Percentiles rank a stretch among this genome's conserved stretches.
phyloP scores from a whole-genome alignment of 257 asterid species.

The Ophiorrhiza pumila region DNA sequence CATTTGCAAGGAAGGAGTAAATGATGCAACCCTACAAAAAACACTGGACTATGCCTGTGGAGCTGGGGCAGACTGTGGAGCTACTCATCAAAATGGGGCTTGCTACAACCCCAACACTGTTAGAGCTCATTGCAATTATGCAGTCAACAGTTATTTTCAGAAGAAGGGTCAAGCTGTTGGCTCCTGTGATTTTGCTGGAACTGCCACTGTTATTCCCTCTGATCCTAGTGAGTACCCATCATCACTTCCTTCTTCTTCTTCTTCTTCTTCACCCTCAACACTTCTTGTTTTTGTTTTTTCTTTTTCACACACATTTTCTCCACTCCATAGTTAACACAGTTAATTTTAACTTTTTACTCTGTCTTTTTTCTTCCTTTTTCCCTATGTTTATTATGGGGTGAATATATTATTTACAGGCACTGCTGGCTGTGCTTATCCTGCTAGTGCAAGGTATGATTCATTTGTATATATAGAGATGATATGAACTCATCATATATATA shows the following conservation, averaged over 20 bases:
- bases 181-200: constrained; percentile 73
- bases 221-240: constrained; percentile 61
- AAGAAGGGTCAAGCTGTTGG: constrained; percentile 49
- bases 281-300: no score
- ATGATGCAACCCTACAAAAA: constrained; percentile 50
- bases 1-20: constrained; percentile 69
- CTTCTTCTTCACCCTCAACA: no score
- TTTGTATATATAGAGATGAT: no score
- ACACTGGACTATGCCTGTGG: constrained; percentile 92
- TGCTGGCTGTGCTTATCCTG: constrained; percentile 60
- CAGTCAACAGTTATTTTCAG: constrained; percentile 82
- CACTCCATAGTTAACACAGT: not conserved
- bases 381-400: not conserved
- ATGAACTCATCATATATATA: no score
- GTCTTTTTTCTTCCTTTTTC: not conserved
- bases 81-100: constrained; percentile 47
- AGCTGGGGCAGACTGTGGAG: constrained; percentile 79
- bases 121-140: constrained; percentile 76
- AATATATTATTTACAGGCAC: constrained; percentile 37
- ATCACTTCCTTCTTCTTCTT: not conserved
- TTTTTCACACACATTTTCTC: no score
- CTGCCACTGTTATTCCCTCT: constrained; percentile 41
- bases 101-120: constrained; percentile 76
- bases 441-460: constrained; percentile 57
- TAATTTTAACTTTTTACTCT: no score